Conservation (phyloP, 306 rosid species). For the Casuarina glauca region DNA sequence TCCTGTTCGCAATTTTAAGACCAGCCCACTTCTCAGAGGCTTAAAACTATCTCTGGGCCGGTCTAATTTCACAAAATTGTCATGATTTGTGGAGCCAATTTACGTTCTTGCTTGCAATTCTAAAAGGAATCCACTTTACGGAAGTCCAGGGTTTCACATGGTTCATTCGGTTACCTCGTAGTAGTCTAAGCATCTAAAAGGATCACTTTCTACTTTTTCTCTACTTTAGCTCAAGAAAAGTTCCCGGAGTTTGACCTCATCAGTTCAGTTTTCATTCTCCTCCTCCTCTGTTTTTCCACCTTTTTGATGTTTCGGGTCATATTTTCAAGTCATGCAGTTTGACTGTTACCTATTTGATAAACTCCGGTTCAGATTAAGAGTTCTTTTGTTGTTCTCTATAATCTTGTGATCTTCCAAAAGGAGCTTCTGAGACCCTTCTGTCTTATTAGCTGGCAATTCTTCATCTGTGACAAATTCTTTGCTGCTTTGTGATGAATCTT, state of each 20-base stretch:
- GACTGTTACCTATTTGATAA: conserved; percentile 24
- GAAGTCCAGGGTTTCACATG: background rate
- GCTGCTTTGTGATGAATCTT: background rate
- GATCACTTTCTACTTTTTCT: background rate
- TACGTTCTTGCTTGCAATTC: background rate
- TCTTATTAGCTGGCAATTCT: background rate
- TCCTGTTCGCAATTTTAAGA: conserved; percentile 22
- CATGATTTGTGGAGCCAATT: conserved; percentile 12
- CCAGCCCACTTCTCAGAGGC: conserved; percentile 39
- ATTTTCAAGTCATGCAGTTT: conserved; percentile 2
- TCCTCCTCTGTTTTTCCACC: background rate
- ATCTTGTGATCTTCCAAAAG: conserved; percentile 13
- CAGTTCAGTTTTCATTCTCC: background rate
- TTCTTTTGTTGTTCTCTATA: conserved; percentile 16
- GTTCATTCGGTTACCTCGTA: background rate
- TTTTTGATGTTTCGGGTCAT: background rate
- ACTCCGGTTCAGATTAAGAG: conserved; percentile 19
- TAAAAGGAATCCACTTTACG: background rate
- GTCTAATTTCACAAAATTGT: conserved; percentile 10
- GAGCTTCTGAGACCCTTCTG: background rate
- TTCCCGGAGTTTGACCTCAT: background rate
- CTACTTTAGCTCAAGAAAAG: background rate
- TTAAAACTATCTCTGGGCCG: conserved; percentile 21
- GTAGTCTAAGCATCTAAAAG: background rate
- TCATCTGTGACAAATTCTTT: conserved; percentile 1